phyloP scores from a whole-genome alignment of 208 protist genomes.

The Crithidia expoeki region DNA sequence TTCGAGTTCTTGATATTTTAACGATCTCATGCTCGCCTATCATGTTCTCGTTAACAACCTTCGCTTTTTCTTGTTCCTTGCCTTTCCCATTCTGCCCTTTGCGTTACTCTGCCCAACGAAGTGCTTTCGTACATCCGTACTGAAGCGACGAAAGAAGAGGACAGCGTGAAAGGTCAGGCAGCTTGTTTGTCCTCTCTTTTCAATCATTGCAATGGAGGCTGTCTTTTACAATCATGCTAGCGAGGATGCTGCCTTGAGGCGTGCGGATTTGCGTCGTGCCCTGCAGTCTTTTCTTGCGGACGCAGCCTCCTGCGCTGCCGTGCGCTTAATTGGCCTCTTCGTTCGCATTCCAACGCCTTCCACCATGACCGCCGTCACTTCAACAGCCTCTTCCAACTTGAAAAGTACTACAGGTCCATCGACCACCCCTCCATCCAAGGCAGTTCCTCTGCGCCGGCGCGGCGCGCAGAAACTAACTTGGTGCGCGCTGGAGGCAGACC shows the following conservation, averaged over 20 bases:
- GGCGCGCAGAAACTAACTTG: constrained; percentile 25
- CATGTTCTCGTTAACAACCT: too few relatives aligned
- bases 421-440: background rate
- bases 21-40: too few relatives aligned
- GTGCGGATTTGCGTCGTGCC: constrained; percentile 30
- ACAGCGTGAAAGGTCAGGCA: too few relatives aligned
- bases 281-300: constrained; percentile 38
- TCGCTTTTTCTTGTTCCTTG: too few relatives aligned
- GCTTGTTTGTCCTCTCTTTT: too few relatives aligned
- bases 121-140: too few relatives aligned
- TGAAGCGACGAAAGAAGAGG: too few relatives aligned
- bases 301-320: constrained; percentile 15
- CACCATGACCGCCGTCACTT: constrained; percentile 4
- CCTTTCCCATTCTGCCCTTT: too few relatives aligned
- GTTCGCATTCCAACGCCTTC: constrained; percentile 38
- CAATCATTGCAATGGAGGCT: too few relatives aligned
- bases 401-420: background rate
- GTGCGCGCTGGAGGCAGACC: constrained; percentile 33
- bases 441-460: constrained; percentile 1
- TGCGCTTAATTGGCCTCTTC: constrained; percentile 38
- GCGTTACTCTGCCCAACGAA: too few relatives aligned
- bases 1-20: too few relatives aligned
- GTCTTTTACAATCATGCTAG: constrained; percentile 38
- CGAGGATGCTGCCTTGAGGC: constrained; percentile 13
- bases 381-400: background rate